Conservation (phyloP, 495 filamentous ascomycete genomes). For the Penicillium bovifimosum region DNA sequence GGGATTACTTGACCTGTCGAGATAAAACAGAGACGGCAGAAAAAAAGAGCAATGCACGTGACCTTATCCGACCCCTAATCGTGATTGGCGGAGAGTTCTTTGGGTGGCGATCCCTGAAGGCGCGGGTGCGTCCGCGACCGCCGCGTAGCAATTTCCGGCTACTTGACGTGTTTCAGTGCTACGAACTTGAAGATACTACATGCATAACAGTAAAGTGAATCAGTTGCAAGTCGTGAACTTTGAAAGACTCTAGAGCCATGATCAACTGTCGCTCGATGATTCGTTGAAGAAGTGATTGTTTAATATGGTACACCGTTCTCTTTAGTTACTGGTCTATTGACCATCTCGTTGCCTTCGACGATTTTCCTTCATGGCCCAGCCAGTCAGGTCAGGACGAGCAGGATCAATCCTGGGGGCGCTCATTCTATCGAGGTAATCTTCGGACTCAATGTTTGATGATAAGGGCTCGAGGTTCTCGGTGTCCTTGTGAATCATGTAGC, state of each 20-base stretch:
- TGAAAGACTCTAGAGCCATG: neutral
- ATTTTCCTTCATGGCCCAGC: slow-evolving; percentile 49
- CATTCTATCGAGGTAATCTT: slow-evolving; percentile 59
- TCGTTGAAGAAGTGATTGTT: neutral
- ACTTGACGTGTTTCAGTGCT: neutral
- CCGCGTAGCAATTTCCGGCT: neutral
- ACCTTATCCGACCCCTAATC: neutral
- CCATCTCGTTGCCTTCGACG: slow-evolving; percentile 31
- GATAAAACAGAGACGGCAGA: slow-evolving; percentile 13
- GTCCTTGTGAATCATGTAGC: slow-evolving; percentile 54
- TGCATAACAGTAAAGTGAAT: neutral
- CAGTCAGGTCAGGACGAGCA: slow-evolving; percentile 42
- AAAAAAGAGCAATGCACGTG: slow-evolving; percentile 27
- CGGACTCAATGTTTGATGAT: slow-evolving; percentile 47
- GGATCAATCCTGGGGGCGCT: slow-evolving; percentile 57
- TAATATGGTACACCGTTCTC: neutral
- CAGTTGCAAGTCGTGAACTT: neutral
- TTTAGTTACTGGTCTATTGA: slow-evolving; percentile 18
- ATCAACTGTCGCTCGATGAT: neutral
- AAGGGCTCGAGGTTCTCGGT: slow-evolving; percentile 45
- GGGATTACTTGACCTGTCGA: slow-evolving; percentile 10
- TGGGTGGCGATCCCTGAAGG: slow-evolving; percentile 4
- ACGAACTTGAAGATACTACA: neutral
- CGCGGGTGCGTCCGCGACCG: neutral
- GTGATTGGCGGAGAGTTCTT: slow-evolving; percentile 18